Base-by-base conservation (phyloP, 2,329 filamentous ascomycete species). In the Simplicillium aogashimaense region DNA sequence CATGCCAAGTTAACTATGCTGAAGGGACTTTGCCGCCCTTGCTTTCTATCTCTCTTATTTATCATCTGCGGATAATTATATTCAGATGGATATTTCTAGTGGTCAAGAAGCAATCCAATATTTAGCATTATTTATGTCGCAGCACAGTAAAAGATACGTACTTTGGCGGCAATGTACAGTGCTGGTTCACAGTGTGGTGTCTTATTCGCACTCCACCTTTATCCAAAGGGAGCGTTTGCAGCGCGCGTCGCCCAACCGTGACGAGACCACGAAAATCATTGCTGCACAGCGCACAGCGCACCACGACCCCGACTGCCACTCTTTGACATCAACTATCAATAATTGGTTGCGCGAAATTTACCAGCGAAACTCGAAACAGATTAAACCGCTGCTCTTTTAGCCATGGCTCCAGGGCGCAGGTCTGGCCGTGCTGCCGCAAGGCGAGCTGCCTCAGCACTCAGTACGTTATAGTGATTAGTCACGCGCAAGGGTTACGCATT, bases 381-480 rank as follows among this genome's bases (percentile, higher is more conserved):
- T 3, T 32, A 42, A 25, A 25, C 6, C 20, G 20, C 20, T 9
- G 6, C 20, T 25, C 5, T 25, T 25, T 25, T 9, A 25, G 20
- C 31, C 16, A 50, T 47, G 47, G 35, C 47, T 41, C 43, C 47
- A 36, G 66, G 67, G 46, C 65, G 66, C 56, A 61, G 70, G 55
- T 70, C 69, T 47, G 70, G 70, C 46, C 67, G 70, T 58, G 69
- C 70, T 48, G 70, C 70, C 46, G 70, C 69, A 35, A 72, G 69
- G 58, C 68, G 67, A 54, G 69, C 70, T 45, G 67, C 69, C 45
- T 69, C 69, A 47, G 70, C 70, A 47, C 58, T 74, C 49, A 69
- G 70, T 74, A 61, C 54, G 68, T 61, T 41, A 37, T 17, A 29
- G 42, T 37, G 7, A 18, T n/a, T n/a, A n/a, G n/a, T n/a, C n/a